Evolutionary conservation across 345 rosid species (phyloP).

Genomic region (Brassica nigra): DNA sequence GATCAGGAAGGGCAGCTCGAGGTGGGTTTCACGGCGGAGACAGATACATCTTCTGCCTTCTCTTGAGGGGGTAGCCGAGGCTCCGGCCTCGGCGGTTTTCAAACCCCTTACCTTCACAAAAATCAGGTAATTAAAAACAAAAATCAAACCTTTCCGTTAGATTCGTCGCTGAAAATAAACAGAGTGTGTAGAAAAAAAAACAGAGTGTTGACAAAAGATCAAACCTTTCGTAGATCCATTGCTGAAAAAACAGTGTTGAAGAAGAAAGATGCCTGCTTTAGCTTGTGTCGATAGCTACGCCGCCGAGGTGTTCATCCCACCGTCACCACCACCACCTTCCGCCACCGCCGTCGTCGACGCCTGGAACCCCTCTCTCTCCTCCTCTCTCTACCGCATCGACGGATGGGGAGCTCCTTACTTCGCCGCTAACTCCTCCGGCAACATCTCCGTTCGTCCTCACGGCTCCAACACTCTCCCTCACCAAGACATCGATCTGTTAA

Average conservation of each 20-base stretch:
- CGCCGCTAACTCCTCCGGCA: constrained; percentile 68
- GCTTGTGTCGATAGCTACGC: constrained; percentile 77
- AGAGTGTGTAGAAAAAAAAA: too few species aligned
- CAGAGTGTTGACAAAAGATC: background rate
- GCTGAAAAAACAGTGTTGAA: background rate
- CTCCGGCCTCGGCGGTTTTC: constrained; percentile 98
- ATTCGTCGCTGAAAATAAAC: background rate
- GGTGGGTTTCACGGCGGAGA: constrained; percentile 51
- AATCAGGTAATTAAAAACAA: background rate
- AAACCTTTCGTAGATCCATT: background rate
- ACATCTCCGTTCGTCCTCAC: constrained; percentile 68
- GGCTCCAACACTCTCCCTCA: constrained; percentile 65
- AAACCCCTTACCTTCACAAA: constrained; percentile 75
- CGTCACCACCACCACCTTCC: constrained; percentile 14
- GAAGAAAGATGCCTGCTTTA: constrained; percentile 78
- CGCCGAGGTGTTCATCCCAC: constrained; percentile 34
- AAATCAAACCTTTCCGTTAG: background rate
- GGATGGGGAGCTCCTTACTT: constrained; percentile 95
- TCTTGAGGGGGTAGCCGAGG: constrained; percentile 99
- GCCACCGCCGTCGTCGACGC: constrained; percentile 22
- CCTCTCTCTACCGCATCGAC: constrained; percentile 67
- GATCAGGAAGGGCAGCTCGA: constrained; percentile 43
- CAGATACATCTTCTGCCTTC: constrained; percentile 68
- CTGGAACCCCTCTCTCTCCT: constrained; percentile 77
- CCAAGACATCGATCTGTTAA: constrained; percentile 82